Percentiles rank a stretch among this genome's conserved stretches.
Conservation (phyloP, 805 yeast genomes). For the Yarrowia deformans region DNA sequence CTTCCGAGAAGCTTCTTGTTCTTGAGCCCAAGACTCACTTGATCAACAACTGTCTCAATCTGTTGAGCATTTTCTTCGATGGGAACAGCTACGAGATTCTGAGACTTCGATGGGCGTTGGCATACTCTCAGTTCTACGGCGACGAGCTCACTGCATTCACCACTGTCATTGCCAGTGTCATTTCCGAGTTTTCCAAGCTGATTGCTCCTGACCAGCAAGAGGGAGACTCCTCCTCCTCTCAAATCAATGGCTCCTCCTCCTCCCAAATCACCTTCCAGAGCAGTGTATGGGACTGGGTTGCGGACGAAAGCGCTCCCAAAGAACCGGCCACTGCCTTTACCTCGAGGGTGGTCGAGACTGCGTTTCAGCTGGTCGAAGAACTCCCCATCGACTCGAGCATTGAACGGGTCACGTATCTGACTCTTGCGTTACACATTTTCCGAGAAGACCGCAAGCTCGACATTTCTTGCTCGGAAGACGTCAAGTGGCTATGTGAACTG, state of each 20-base stretch:
- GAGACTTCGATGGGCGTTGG: constrained; percentile 33
- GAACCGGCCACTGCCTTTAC: background rate
- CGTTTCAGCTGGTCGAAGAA: background rate
- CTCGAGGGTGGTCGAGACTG: background rate
- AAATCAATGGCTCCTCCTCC: background rate
- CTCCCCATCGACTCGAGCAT: constrained; percentile 20
- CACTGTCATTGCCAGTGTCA: constrained; percentile 19
- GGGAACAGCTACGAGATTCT: constrained; percentile 34
- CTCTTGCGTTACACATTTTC: constrained; percentile 28
- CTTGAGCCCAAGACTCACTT: constrained; percentile 17
- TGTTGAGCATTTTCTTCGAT: constrained; percentile 27
- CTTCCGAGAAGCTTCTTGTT: constrained; percentile 2
- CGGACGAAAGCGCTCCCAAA: background rate
- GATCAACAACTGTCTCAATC: constrained; percentile 32
- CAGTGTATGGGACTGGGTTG: constrained; percentile 29
- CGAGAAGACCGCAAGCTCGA: constrained; percentile 33
- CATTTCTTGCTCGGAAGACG: background rate
- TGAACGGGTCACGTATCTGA: constrained; percentile 19
- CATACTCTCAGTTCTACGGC: constrained; percentile 27
- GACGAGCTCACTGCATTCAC: constrained; percentile 16
- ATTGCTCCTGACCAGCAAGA: background rate
- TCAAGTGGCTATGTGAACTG: constrained; percentile 8
- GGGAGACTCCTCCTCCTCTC: background rate
- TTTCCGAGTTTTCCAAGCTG: constrained; percentile 11
- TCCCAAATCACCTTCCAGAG: constrained; percentile 15